phyloP scores from a whole-genome alignment of 1,139 yeast species.

The Pichiaceae sp. region DNA sequence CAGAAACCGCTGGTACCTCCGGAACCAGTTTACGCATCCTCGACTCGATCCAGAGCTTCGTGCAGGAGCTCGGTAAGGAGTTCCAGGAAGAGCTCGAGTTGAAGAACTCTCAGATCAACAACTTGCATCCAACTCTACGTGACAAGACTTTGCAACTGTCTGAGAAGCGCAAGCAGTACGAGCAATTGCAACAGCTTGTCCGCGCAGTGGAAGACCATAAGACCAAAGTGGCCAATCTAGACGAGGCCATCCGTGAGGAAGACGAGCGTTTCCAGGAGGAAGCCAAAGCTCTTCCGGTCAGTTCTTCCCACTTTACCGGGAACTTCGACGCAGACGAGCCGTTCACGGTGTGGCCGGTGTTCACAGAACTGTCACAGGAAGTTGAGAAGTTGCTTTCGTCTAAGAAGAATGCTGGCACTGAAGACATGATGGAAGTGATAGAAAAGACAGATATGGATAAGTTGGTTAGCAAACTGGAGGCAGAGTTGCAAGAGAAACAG shows the following conservation, averaged over 20 bases:
- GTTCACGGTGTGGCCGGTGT: slow-evolving; percentile 54
- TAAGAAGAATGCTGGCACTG: slow-evolving; percentile 1
- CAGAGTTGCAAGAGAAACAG: slow-evolving; percentile 10
- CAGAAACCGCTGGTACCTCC: not conserved
- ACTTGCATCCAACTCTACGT: slow-evolving; percentile 38
- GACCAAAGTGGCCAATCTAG: slow-evolving; percentile 45
- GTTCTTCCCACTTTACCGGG: slow-evolving; percentile 30
- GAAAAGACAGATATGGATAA: slow-evolving; percentile 14
- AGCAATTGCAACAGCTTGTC: slow-evolving; percentile 32
- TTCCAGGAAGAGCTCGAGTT: slow-evolving; percentile 39
- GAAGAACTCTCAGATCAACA: slow-evolving; percentile 37
- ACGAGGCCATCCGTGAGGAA: slow-evolving; percentile 50
- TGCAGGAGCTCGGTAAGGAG: slow-evolving; percentile 33
- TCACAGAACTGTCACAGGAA: slow-evolving; percentile 36
- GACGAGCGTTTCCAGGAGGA: slow-evolving; percentile 40
- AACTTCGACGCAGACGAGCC: slow-evolving; percentile 84
- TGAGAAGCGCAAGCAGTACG: slow-evolving; percentile 34
- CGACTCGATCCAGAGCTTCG: slow-evolving; percentile 32
- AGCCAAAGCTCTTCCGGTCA: slow-evolving; percentile 27
- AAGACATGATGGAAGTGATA: slow-evolving; percentile 10
- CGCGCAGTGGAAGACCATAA: slow-evolving; percentile 35
- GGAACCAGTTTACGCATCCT: slow-evolving; percentile 30
- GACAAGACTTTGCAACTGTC: slow-evolving; percentile 39
- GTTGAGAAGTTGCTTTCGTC: slow-evolving; percentile 19
- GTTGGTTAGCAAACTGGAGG: slow-evolving; percentile 24